A percentile compares a stretch with the other conserved stretches of the same genome.
Conservation (phyloP, 106 monocot species). For the Phalaenopsis equestris region DNA sequence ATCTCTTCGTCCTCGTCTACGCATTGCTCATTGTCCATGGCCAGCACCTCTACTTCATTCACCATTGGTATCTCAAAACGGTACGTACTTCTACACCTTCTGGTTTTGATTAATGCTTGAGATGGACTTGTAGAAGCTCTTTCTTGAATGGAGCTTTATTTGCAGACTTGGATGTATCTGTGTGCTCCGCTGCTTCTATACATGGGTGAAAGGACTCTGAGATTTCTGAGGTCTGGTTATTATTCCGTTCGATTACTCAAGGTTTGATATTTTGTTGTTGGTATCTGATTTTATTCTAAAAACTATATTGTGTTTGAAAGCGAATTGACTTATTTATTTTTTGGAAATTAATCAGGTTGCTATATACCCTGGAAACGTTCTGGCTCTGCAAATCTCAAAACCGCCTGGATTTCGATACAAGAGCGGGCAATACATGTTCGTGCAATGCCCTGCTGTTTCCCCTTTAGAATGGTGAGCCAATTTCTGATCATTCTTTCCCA, state of each 20-base stretch:
- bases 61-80: constrained; percentile 56
- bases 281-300: background rate
- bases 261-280: constrained; percentile 22
- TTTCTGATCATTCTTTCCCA: background rate
- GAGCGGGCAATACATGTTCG: constrained; percentile 94
- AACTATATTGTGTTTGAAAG: background rate
- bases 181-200: constrained; percentile 66
- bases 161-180: constrained; percentile 93
- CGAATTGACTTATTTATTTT: background rate
- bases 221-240: constrained; percentile 69
- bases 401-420: constrained; percentile 77
- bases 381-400: constrained; percentile 81
- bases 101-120: background rate
- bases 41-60: constrained; percentile 54
- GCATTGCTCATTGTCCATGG: constrained; percentile 65
- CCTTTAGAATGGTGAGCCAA: constrained; percentile 73
- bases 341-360: constrained; percentile 50
- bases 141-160: background rate
- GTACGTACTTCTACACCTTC: constrained; percentile 33
- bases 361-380: constrained; percentile 89
- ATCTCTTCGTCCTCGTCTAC: constrained; percentile 72
- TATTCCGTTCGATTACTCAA: constrained; percentile 67
- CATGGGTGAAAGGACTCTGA: constrained; percentile 61
- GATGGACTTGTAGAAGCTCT: background rate
- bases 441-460: constrained; percentile 77